Evolutionary conservation across 169 alveolate species (phyloP).

Genomic region (Toxoplasma gondii): DNA sequence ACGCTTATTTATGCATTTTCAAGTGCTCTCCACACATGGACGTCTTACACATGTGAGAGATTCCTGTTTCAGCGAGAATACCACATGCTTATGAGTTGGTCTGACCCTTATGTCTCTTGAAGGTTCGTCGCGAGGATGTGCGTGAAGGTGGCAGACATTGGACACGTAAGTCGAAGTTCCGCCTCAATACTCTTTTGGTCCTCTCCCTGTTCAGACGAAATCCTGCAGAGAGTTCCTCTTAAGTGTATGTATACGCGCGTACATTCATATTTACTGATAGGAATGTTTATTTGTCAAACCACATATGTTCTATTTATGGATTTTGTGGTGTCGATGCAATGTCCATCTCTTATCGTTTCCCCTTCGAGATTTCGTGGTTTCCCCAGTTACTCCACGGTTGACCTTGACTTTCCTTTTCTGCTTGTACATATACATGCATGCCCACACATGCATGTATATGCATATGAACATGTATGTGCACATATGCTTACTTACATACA

Average conservation of each 20-base stretch:
- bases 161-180: slow-evolving; percentile 74
- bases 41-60: too few relatives aligned
- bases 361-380: too few relatives aligned
- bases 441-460: neutral
- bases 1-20: too few relatives aligned
- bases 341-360: too few relatives aligned
- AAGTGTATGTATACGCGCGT: neutral
- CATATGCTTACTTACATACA: neutral
- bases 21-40: neutral
- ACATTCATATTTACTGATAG: neutral
- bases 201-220: too few relatives aligned
- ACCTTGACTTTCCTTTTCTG: too few relatives aligned
- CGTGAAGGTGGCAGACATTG: slow-evolving; percentile 85
- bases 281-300: neutral
- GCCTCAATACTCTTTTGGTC: too few relatives aligned
- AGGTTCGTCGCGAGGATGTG: slow-evolving; percentile 77
- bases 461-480: neutral
- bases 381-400: too few relatives aligned
- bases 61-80: neutral
- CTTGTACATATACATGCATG: neutral
- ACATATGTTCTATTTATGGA: neutral
- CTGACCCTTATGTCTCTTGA: neutral
- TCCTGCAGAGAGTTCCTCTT: too few relatives aligned
- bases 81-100: neutral
- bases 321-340: too few relatives aligned